phyloP scores from a whole-genome alignment of 2,329 filamentous ascomycete species.

The Colletotrichum tabaci region DNA sequence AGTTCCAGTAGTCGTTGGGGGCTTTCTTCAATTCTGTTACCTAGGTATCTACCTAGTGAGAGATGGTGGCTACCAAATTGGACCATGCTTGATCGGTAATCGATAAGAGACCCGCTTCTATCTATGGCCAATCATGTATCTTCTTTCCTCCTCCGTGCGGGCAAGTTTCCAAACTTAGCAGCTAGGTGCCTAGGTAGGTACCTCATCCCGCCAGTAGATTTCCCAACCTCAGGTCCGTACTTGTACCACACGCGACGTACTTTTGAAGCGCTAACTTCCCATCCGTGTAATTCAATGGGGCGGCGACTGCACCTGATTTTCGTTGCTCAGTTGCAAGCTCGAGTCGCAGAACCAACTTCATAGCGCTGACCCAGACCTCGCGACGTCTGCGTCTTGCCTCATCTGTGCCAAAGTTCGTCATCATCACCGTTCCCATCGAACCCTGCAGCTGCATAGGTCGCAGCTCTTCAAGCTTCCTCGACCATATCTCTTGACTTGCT shows the following conservation, averaged over 20 bases:
- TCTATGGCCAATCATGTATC: background rate
- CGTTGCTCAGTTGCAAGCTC: background rate
- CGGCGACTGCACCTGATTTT: slow-evolving; percentile 3
- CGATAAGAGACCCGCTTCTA: background rate
- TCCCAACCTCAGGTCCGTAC: background rate
- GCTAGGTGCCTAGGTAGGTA: background rate
- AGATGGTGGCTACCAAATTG: background rate
- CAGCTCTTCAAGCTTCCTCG: slow-evolving; percentile 4
- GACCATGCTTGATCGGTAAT: background rate
- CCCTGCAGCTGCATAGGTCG: background rate
- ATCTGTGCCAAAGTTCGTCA: background rate
- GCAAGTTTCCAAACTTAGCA: too few relatives aligned
- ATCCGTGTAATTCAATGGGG: background rate
- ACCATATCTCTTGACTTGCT: background rate
- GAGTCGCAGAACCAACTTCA: slow-evolving; percentile 1
- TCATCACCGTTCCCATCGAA: background rate
- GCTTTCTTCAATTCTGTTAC: background rate
- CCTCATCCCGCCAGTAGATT: background rate
- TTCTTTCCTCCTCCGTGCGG: too few relatives aligned
- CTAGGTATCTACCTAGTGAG: background rate
- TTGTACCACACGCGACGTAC: background rate
- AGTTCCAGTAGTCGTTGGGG: background rate
- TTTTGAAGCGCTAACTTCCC: slow-evolving; percentile 9
- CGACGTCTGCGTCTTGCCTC: background rate
- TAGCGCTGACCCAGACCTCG: background rate